Evolutionary conservation across 2,329 filamentous ascomycete genomes (phyloP).

Genomic region (Cladobotryum mycophilum): DNA sequence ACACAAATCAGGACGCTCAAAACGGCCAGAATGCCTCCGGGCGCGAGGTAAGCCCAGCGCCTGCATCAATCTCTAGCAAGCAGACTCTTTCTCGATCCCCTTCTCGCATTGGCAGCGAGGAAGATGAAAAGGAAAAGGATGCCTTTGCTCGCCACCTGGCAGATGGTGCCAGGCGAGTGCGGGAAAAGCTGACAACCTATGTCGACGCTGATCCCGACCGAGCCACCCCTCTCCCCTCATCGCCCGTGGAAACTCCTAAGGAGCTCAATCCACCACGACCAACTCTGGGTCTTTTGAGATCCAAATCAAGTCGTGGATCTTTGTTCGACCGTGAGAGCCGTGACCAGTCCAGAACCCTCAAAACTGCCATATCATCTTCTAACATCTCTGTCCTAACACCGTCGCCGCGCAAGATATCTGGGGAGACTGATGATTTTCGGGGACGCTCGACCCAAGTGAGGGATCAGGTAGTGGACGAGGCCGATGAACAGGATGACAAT

Average conservation of each 20-base stretch:
- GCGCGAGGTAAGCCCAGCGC: background rate
- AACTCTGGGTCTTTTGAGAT: constrained; percentile 56
- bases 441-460: constrained; percentile 11
- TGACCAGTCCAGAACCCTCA: constrained; percentile 48
- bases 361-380: constrained; percentile 52
- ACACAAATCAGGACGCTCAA: constrained; percentile 31
- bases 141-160: constrained; percentile 71
- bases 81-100: constrained; percentile 5
- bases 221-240: constrained; percentile 18
- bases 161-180: constrained; percentile 61
- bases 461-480: constrained; percentile 20
- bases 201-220: constrained; percentile 53
- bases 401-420: constrained; percentile 31
- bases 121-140: constrained; percentile 44
- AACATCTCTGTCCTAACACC: constrained; percentile 35
- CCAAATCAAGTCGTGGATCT: constrained; percentile 63
- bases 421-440: constrained; percentile 10
- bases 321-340: constrained; percentile 43
- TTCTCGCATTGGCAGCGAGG: constrained; percentile 4
- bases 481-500: constrained; percentile 33
- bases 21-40: background rate
- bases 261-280: constrained; percentile 32
- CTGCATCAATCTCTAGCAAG: background rate
- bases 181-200: constrained; percentile 65
- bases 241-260: constrained; percentile 31